Conservation (phyloP, 2,329 filamentous ascomycete species). For the Cercospora beticola region DNA sequence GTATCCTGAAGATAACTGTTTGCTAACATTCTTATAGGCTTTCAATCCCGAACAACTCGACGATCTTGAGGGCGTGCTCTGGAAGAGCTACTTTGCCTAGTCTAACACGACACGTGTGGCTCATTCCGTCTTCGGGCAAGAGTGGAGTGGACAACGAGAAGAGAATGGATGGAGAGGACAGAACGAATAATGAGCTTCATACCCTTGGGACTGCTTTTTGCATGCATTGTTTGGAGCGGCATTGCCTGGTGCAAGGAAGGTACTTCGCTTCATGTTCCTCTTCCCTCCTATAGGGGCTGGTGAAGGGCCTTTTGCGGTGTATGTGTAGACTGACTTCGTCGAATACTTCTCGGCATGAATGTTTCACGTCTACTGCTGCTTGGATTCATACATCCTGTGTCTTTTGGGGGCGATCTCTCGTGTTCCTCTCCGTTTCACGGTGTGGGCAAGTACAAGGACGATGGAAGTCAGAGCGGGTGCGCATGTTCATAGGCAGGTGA, state of each 20-base stretch:
- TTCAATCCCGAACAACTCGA: slow-evolving; percentile 92
- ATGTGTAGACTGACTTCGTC: neutral
- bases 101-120: neutral
- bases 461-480: neutral
- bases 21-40: slow-evolving; percentile 49
- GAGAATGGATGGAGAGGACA: neutral
- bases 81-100: slow-evolving; percentile 99
- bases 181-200: slow-evolving; percentile 7
- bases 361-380: neutral
- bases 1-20: neutral
- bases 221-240: neutral
- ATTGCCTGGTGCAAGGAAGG: slow-evolving; percentile 2
- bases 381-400: neutral
- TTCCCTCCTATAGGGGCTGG: neutral
- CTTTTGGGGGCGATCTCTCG: neutral
- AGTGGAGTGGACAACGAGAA: neutral
- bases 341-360: neutral
- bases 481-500: neutral
- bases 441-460: neutral
- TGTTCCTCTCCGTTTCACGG: neutral
- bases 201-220: neutral
- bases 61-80: slow-evolving; percentile 91
- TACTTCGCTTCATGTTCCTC: neutral
- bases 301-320: neutral
- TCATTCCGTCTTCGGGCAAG: neutral